Percentiles rank a stretch among this genome's conserved stretches.
Evolutionary conservation across 148 eudicot species (phyloP).

Genomic region (Camellia lanceoleosa): DNA sequence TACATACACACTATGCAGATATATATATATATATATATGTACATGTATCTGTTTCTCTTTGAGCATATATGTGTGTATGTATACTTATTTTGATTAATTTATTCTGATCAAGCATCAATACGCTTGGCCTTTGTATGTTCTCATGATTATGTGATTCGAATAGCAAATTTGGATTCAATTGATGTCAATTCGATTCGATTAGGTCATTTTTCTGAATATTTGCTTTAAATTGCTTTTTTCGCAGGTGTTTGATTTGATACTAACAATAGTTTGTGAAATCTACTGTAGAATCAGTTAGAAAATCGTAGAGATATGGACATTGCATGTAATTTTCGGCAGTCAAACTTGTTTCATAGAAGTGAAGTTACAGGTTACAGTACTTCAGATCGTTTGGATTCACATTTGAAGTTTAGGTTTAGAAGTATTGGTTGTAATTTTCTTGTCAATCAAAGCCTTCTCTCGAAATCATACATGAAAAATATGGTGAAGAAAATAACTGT

Average conservation of each 20-base stretch:
- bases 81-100: no score
- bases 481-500: constrained; percentile 33
- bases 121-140: not conserved
- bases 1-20: not conserved
- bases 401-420: constrained; percentile 28
- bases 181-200: not conserved
- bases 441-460: constrained; percentile 28
- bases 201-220: not conserved
- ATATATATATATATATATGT: not conserved
- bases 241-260: constrained; percentile 32
- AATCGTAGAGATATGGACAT: constrained; percentile 47
- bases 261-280: constrained; percentile 24
- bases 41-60: not conserved
- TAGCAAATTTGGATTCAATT: not conserved
- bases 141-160: not conserved
- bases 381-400: constrained; percentile 28
- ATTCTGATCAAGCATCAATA: not conserved
- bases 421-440: constrained; percentile 31
- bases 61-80: not conserved
- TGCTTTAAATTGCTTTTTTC: not conserved
- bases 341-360: constrained; percentile 39
- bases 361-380: constrained; percentile 34
- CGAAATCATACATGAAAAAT: constrained; percentile 29
- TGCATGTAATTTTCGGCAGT: constrained; percentile 51
- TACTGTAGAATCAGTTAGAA: not conserved